Evolutionary conservation across 352 stramenopile genomes (phyloP).

Genomic region (Nothophytophthora sp.): DNA sequence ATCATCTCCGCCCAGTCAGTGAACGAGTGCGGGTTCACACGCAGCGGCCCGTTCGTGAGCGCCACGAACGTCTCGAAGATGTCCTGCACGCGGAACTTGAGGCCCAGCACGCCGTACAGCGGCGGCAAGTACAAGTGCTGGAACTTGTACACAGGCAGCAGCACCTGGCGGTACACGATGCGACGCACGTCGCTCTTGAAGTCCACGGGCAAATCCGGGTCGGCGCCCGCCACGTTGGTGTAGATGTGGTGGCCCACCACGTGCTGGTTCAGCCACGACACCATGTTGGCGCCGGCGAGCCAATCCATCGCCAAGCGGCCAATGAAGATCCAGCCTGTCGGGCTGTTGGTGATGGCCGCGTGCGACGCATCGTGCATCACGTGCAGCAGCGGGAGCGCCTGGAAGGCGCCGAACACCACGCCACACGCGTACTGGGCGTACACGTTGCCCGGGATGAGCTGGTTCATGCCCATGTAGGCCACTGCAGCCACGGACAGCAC

Average conservation of each 20-base stretch:
- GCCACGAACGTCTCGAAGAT: constrained; percentile 88
- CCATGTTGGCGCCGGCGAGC: constrained; percentile 91
- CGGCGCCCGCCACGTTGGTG: constrained; percentile 93
- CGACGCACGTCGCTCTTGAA: constrained; percentile 85
- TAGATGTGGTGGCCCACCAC: constrained; percentile 96
- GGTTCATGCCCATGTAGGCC: constrained; percentile 82
- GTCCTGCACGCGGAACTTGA: constrained; percentile 94
- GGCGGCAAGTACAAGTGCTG: constrained; percentile 94
- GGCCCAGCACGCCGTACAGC: constrained; percentile 93
- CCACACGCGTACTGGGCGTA: constrained; percentile 72
- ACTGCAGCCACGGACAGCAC: constrained; percentile 69
- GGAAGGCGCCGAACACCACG: constrained; percentile 86
- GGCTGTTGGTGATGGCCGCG: constrained; percentile 85
- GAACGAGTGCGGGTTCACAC: constrained; percentile 88
- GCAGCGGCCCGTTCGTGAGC: constrained; percentile 89
- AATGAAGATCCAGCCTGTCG: constrained; percentile 69
- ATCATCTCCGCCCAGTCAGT: constrained; percentile 85
- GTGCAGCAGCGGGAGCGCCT: constrained; percentile 90
- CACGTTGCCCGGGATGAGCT: constrained; percentile 49
- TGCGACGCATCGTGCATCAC: constrained; percentile 95
- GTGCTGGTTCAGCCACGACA: constrained; percentile 96
- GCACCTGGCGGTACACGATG: constrained; percentile 87
- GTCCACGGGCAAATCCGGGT: constrained; percentile 93
- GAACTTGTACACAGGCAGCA: constrained; percentile 89
- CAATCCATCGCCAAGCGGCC: constrained; percentile 90